These are phyloP conservation scores for Tricladium varicosporioides DNA, from an alignment of 2,329 filamentous ascomycete species.

Conservation along the genomic window DNA sequence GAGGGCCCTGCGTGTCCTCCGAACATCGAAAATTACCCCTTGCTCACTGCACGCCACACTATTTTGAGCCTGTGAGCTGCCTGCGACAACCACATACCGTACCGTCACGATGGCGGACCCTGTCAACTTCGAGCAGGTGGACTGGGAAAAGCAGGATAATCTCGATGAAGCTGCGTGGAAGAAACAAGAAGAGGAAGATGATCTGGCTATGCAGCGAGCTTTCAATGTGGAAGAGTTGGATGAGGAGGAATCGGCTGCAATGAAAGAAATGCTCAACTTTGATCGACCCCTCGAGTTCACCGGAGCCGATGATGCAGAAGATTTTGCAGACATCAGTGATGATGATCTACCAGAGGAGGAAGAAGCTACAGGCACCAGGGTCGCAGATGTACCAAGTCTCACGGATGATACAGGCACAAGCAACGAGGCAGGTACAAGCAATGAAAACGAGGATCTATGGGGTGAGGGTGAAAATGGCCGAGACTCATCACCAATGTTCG, in stretches of 20 bases:
- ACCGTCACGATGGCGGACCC: too few relatives aligned
- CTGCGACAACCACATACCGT: neutral
- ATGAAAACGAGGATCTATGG: slow-evolving; percentile 65
- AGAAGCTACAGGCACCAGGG: slow-evolving; percentile 37
- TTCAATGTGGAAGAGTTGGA: slow-evolving; percentile 24
- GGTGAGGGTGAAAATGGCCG: slow-evolving; percentile 50
- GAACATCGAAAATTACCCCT: neutral
- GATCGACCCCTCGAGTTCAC: slow-evolving; percentile 56
- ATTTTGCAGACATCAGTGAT: slow-evolving; percentile 89
- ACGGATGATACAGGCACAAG: slow-evolving; percentile 59
- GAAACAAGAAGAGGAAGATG: slow-evolving; percentile 48
- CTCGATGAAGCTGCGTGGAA: slow-evolving; percentile 39
- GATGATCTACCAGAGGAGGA: slow-evolving; percentile 86
- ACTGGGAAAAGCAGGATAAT: slow-evolving; percentile 3
- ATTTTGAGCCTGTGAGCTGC: slow-evolving; percentile 7
- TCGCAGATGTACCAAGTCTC: slow-evolving; percentile 30
- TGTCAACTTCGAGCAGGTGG: too few relatives aligned
- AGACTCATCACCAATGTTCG: slow-evolving; percentile 31
- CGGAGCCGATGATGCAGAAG: slow-evolving; percentile 84
- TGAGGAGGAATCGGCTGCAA: too few relatives aligned
- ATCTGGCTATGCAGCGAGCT: slow-evolving; percentile 43
- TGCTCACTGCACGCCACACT: neutral
- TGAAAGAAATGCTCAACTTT: slow-evolving; percentile 27
- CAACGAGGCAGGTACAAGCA: slow-evolving; percentile 57
- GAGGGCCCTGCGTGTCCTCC: neutral